These are phyloP conservation scores for Penicillium lividum DNA, from an alignment of 495 filamentous ascomycete genomes.

Conservation along the genomic window DNA sequence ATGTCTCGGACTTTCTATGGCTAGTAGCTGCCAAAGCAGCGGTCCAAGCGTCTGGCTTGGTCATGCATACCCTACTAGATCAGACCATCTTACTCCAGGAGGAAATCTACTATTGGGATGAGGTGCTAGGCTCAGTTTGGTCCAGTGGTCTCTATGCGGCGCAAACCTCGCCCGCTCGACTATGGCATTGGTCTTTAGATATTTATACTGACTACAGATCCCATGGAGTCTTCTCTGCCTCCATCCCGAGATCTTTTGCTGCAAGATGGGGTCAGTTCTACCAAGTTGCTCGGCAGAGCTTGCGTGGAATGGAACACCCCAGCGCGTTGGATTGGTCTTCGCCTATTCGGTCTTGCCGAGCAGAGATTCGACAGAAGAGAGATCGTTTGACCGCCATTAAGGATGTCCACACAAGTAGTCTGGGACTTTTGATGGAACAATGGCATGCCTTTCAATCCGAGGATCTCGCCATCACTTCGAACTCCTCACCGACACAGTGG, in stretches of 20 bases:
- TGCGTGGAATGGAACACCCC: conserved; percentile 60
- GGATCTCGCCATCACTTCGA: conserved; percentile 29
- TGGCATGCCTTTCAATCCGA: conserved; percentile 63
- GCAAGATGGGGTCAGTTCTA: conserved; percentile 75
- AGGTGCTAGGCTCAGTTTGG: conserved; percentile 69
- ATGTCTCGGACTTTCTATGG: conserved; percentile 82
- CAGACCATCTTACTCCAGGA: conserved; percentile 78
- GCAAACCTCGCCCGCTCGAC: conserved; percentile 73
- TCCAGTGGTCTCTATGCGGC: conserved; percentile 75
- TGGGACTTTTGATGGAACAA: conserved; percentile 84
- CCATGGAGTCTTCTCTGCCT: conserved; percentile 22
- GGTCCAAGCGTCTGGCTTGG: conserved; percentile 75
- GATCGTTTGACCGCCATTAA: conserved; percentile 63
- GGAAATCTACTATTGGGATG: conserved; percentile 92
- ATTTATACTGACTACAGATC: conserved; percentile 58
- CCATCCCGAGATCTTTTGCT: conserved; percentile 12
- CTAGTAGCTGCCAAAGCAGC: conserved; percentile 83
- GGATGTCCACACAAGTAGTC: conserved; percentile 77
- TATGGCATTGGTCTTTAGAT: conserved; percentile 66
- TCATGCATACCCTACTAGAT: conserved; percentile 71
- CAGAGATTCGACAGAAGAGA: conserved; percentile 70
- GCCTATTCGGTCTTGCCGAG: conserved; percentile 67
- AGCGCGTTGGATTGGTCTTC: conserved; percentile 60
- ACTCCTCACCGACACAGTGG: conserved; percentile 58
- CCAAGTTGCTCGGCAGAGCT: conserved; percentile 69